These are phyloP conservation scores for Colletotrichum sublineola DNA, from an alignment of 2,329 filamentous ascomycete genomes.

Conservation along the genomic window DNA sequence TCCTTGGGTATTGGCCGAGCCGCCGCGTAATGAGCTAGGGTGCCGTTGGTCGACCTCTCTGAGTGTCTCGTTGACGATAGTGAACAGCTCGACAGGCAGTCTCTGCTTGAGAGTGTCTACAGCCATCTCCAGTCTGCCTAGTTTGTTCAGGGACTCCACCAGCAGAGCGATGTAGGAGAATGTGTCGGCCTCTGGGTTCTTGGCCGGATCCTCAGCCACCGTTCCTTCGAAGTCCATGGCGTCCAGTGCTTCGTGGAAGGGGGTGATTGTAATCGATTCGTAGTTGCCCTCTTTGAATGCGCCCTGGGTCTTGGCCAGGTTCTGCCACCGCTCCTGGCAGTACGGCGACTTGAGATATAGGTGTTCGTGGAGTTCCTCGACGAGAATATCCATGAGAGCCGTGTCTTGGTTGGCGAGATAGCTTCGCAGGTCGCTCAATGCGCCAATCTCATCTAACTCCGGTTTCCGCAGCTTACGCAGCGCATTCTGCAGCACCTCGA, in stretches of 20 bases:
- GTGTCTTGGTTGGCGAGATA: constrained; percentile 96
- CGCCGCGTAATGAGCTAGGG: constrained; percentile 80
- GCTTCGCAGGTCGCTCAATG: constrained; percentile 84
- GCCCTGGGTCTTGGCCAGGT: constrained; percentile 77
- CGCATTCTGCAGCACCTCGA: constrained; percentile 91
- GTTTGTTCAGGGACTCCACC: constrained; percentile 89
- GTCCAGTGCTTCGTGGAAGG: constrained; percentile 73
- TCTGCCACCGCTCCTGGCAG: constrained; percentile 95
- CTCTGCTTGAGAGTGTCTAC: constrained; percentile 93
- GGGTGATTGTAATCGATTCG: constrained; percentile 60
- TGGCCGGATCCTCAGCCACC: constrained; percentile 87
- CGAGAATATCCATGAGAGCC: constrained; percentile 89
- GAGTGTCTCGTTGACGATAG: constrained; percentile 94
- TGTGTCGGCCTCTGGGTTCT: constrained; percentile 94
- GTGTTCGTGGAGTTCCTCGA: constrained; percentile 98
- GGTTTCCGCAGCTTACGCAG: constrained; percentile 86
- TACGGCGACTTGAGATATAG: constrained; percentile 98
- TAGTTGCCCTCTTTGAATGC: constrained; percentile 63
- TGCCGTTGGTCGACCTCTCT: constrained; percentile 93
- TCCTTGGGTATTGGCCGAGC: constrained; percentile 65
- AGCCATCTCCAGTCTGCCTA: constrained; percentile 86
- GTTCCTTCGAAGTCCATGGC: constrained; percentile 70
- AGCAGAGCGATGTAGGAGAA: constrained; percentile 93
- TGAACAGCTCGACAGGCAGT: constrained; percentile 92
- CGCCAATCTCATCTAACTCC: constrained; percentile 92